These are phyloP conservation scores for Rhypophila decipiens DNA, from an alignment of 495 filamentous ascomycete genomes.

Conservation along the genomic window DNA sequence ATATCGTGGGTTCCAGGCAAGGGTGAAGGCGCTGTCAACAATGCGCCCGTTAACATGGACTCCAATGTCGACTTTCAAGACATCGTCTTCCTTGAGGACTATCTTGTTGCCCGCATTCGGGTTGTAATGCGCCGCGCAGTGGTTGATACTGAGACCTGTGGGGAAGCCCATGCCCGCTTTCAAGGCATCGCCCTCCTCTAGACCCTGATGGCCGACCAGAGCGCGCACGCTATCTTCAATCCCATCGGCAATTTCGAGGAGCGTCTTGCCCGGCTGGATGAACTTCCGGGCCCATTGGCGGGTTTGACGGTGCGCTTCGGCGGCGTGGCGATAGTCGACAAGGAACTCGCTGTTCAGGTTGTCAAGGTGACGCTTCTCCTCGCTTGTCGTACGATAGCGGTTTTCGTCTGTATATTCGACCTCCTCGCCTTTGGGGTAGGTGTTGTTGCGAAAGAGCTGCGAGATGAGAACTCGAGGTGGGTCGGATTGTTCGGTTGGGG, in stretches of 20 bases:
- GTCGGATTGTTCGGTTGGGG: conserved; percentile 63
- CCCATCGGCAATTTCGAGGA: conserved; percentile 76
- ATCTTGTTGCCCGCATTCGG: conserved; percentile 90
- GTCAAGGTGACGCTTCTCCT: conserved; percentile 82
- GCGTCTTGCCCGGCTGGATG: conserved; percentile 72
- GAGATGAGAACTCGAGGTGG: conserved; percentile 72
- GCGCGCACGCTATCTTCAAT: conserved; percentile 83
- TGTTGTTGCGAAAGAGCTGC: conserved; percentile 65
- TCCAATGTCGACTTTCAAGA: conserved; percentile 91
- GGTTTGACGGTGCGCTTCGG: conserved; percentile 84
- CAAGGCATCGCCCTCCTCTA: conserved; percentile 72
- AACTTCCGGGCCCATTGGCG: conserved; percentile 74
- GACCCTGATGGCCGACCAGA: conserved; percentile 67
- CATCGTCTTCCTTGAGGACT: conserved; percentile 70
- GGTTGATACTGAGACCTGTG: conserved; percentile 77
- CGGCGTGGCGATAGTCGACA: conserved; percentile 77
- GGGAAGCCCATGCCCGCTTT: conserved; percentile 86
- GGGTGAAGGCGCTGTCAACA: conserved; percentile 88
- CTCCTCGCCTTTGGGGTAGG: conserved; percentile 76
- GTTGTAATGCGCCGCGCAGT: conserved; percentile 84
- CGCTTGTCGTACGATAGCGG: conserved; percentile 70
- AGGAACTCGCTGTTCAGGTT: conserved; percentile 80
- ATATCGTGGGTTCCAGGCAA: conserved; percentile 80
- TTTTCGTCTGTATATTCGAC: conserved; percentile 74
- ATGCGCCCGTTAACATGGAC: conserved; percentile 88